Percentiles rank a stretch among this genome's conserved stretches.
phyloP scores from a whole-genome alignment of 768 basidiomycete species.

The Auricularia sp. region DNA sequence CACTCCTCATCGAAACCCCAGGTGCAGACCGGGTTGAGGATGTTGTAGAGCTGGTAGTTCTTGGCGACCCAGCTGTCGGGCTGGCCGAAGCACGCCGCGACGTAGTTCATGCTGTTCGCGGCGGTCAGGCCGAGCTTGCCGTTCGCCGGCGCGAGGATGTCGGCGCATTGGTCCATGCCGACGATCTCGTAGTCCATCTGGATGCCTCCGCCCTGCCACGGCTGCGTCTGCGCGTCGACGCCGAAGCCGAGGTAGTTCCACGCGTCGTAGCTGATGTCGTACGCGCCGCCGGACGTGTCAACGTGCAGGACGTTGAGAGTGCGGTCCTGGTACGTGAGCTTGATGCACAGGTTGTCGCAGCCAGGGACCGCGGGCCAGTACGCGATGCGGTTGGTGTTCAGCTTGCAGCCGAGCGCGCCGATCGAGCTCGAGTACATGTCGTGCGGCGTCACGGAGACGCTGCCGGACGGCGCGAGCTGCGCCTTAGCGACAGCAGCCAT shows the following conservation, averaged over 20 bases:
- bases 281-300: background rate
- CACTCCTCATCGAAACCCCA: slow-evolving; percentile 1
- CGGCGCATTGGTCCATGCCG: slow-evolving; percentile 2
- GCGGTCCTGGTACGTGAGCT: background rate
- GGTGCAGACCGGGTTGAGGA: slow-evolving; percentile 1
- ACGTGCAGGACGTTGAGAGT: background rate
- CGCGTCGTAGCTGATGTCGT: slow-evolving; percentile 1
- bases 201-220: background rate
- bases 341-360: background rate
- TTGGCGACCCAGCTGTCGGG: background rate
- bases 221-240: background rate
- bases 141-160: background rate
- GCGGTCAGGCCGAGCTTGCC: background rate
- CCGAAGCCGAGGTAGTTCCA: background rate
- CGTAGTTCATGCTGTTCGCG: background rate
- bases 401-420: slow-evolving; percentile 1
- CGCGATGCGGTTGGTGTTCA: background rate
- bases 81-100: background rate
- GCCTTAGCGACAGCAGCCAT: background rate
- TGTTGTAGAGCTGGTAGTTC: background rate
- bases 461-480: background rate
- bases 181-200: background rate
- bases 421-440: background rate
- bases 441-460: background rate
- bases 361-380: background rate